These are phyloP conservation scores for Phytophthora tentaculata DNA, from an alignment of 352 stramenopile genomes.

Conservation along the genomic window DNA sequence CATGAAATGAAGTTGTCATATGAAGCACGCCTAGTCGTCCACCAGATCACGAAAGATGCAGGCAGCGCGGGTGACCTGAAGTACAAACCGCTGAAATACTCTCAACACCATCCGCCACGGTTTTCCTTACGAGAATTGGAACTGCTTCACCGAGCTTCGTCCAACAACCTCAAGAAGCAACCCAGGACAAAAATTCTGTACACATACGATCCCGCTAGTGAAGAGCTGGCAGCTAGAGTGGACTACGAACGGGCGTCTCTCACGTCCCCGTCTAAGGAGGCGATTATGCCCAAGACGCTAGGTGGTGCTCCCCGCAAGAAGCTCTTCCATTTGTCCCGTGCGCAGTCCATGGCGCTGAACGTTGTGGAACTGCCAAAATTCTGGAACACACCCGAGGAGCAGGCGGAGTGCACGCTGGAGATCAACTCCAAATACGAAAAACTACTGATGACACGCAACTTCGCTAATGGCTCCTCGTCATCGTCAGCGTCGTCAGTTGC, in stretches of 20 bases:
- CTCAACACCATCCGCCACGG: constrained; percentile 49
- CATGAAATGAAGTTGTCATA: constrained; percentile 80
- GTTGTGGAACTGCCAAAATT: constrained; percentile 50
- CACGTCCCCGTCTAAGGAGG: constrained; percentile 16
- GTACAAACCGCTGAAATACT: constrained; percentile 84
- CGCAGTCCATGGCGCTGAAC: constrained; percentile 45
- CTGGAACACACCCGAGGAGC: constrained; percentile 50
- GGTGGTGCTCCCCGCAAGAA: constrained; percentile 16
- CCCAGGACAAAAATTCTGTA: constrained; percentile 35
- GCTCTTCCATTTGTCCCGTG: constrained; percentile 24
- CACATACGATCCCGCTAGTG: constrained; percentile 37
- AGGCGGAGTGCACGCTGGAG: constrained; percentile 31
- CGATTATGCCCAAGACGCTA: constrained; percentile 18
- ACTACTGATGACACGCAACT: constrained; percentile 36
- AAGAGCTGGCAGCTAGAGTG: constrained; percentile 31
- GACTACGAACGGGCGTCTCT: constrained; percentile 31
- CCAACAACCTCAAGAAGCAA: constrained; percentile 29
- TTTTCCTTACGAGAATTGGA: constrained; percentile 57
- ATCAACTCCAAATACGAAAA: constrained; percentile 60
- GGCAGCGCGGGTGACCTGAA: constrained; percentile 55
- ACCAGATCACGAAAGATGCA: constrained; percentile 41
- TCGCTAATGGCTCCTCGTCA: constrained; percentile 28
- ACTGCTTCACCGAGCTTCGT: constrained; percentile 34
- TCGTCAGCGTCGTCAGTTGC: constrained; percentile 33
- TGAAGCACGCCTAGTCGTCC: constrained; percentile 67